These are phyloP conservation scores for Aspergillus homomorphus DNA, from an alignment of 495 filamentous ascomycete genomes.

Conservation along the genomic window DNA sequence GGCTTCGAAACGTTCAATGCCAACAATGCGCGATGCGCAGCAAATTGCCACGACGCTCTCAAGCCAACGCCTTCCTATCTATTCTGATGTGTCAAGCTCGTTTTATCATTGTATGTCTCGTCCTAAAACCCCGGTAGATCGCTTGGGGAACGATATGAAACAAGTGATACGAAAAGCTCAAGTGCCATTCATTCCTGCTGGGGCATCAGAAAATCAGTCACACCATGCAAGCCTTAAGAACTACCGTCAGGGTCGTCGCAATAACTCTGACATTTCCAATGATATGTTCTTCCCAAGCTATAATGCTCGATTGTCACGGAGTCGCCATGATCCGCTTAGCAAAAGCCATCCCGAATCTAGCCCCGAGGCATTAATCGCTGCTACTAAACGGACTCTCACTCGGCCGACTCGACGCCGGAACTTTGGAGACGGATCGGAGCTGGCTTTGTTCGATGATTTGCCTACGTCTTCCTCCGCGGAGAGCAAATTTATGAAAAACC, in stretches of 20 bases:
- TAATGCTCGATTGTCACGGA: conserved; percentile 49
- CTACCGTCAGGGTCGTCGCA: conserved; percentile 66
- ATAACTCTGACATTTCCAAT: conserved; percentile 65
- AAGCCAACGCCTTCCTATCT: conserved; percentile 35
- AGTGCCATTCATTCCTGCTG: conserved; percentile 78
- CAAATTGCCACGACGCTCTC: conserved; percentile 35
- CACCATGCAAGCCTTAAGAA: conserved; percentile 74
- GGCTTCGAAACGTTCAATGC: conserved; percentile 83
- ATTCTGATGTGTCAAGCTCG: conserved; percentile 37
- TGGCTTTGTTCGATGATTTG: conserved; percentile 91
- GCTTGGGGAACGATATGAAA: conserved; percentile 51
- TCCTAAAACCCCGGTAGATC: conserved; percentile 72
- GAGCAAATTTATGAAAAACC: conserved; percentile 76
- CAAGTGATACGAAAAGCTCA: conserved; percentile 56
- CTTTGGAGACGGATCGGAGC: conserved; percentile 88
- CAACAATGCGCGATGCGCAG: conserved; percentile 61
- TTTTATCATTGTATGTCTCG: conserved; percentile 47
- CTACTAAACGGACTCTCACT: conserved; percentile 63
- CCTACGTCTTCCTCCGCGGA: conserved; percentile 83
- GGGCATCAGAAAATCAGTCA: conserved; percentile 67
- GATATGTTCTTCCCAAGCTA: conserved; percentile 47
- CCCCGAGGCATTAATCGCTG: conserved; percentile 45
- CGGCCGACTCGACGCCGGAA: conserved; percentile 70
- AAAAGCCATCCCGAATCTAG: conserved; percentile 37
- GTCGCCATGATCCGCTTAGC: conserved; percentile 44